Base-by-base conservation (phyloP, 345 rosid species). In the Pistacia integerrima region DNA sequence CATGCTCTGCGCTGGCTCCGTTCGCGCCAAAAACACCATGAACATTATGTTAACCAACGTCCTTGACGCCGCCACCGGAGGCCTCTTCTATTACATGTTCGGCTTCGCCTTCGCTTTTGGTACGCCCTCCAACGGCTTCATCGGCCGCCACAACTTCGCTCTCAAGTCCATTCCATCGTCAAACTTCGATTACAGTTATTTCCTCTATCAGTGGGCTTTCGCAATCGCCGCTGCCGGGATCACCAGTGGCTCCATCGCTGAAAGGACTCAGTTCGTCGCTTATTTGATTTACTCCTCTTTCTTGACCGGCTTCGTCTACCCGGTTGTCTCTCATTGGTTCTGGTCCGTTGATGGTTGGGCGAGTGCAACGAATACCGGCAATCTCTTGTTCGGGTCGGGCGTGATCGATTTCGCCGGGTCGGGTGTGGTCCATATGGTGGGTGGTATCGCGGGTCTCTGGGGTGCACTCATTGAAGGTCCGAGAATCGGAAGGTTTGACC, bases 1-100 rank as follows among this genome's bases (percentile, higher is more conserved):
- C 78, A 94, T 94, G 97, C 94, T 94, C 44, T 94, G 98, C 69
- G 98, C 98, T 33, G 98, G 98, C 4, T 94, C 98, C 52, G 98
- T 94, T 20, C 87, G 97, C 20, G 94, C 97, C 73, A 94, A 94
- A 76, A 92, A 92, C 84, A 91, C 98, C 55, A 92, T 92, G 97
- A 94, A 92, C 87, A 94, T 94, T 82, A 94, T 94, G 98, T 91
- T 94, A 56, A 92, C 98, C 16, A 94, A 94, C 82, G 97, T 94
- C 63, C 94, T 94, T 35, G 98, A 94, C 75, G 97, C 97, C 2
- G 97, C 97, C 8, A 79, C 93, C 9, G 97, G 98, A 7, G 97
- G 98, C 62, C 82, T 94, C 79, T 94, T 85, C 57, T 94, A 94
- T 75, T 94, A 92, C 79, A 92, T 94, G 67, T 94, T 94, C 64